These are phyloP conservation scores for Trichocladium uniseriatum DNA, from an alignment of 495 filamentous ascomycete species.

Conservation along the genomic window DNA sequence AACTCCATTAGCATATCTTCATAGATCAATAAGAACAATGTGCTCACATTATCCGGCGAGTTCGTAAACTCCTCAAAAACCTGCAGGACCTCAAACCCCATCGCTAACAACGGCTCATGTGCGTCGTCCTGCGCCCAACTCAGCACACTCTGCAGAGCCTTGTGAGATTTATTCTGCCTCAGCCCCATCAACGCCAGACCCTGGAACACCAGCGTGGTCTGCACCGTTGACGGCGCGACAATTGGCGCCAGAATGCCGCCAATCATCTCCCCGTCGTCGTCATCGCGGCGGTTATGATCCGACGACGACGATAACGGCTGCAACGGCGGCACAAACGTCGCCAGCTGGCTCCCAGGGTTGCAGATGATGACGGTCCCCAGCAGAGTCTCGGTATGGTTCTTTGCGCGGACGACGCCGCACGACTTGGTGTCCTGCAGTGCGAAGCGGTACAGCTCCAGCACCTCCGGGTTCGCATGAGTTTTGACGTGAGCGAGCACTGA, in stretches of 20 bases:
- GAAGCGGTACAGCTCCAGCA: slow-evolving; percentile 72
- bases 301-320: slow-evolving; percentile 23
- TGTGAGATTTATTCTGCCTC: slow-evolving; percentile 69
- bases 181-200: slow-evolving; percentile 74
- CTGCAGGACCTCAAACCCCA: slow-evolving; percentile 70
- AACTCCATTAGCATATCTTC: background rate
- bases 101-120: slow-evolving; percentile 58
- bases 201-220: slow-evolving; percentile 63
- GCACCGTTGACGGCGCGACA: slow-evolving; percentile 51
- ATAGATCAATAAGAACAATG: background rate
- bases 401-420: slow-evolving; percentile 78
- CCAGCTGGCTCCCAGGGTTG: slow-evolving; percentile 54
- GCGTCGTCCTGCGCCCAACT: slow-evolving; percentile 71
- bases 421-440: slow-evolving; percentile 62
- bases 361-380: slow-evolving; percentile 80
- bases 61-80: slow-evolving; percentile 74
- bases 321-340: slow-evolving; percentile 61
- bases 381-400: slow-evolving; percentile 55
- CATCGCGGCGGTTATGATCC: too few relatives aligned
- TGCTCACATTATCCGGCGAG: slow-evolving; percentile 51
- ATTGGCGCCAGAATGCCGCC: slow-evolving; percentile 78
- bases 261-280: slow-evolving; percentile 36
- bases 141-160: slow-evolving; percentile 57
- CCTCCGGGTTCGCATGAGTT: slow-evolving; percentile 65
- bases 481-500: slow-evolving; percentile 66